These are phyloP conservation scores for Fomitopsis schrenkii DNA, from an alignment of 1,284 basidiomycete genomes.

Conservation along the genomic window DNA sequence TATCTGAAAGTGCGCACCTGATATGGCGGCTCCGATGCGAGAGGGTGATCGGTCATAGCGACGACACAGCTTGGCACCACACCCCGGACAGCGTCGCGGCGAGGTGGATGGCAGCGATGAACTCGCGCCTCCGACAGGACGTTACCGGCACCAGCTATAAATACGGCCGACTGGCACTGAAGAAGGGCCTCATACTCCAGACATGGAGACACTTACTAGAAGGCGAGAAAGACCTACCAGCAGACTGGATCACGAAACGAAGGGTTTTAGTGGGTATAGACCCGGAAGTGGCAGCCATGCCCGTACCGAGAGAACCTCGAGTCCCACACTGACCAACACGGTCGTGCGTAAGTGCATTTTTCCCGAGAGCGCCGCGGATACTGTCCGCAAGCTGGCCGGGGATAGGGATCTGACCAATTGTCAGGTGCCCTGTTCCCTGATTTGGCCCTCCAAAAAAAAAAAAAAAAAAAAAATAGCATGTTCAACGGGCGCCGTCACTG, in stretches of 20 bases:
- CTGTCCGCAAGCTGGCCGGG: not conserved
- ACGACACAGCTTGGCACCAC: not conserved
- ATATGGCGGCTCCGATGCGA: not conserved
- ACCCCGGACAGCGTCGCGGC: not conserved
- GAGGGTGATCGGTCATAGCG: not conserved
- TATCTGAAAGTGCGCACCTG: not conserved
- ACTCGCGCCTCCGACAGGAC: not conserved
- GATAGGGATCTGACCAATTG: not conserved
- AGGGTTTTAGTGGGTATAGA: not conserved
- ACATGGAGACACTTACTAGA: not conserved
- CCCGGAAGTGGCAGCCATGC: not conserved
- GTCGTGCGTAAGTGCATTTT: not conserved
- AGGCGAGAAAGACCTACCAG: not conserved
- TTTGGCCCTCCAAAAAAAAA: not conserved
- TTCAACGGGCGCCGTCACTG: too few relatives aligned
- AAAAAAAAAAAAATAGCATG: slow-evolving; percentile 1
- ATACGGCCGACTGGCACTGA: not conserved
- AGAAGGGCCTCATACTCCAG: not conserved
- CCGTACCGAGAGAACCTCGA: not conserved
- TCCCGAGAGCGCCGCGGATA: not conserved
- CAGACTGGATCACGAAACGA: not conserved
- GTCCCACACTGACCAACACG: not conserved
- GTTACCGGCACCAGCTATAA: not conserved
- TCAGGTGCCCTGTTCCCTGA: not conserved
- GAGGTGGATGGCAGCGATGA: not conserved